These are phyloP conservation scores for Epicoccum sorghinum DNA, from an alignment of 2,329 filamentous ascomycete species.

Conservation along the genomic window DNA sequence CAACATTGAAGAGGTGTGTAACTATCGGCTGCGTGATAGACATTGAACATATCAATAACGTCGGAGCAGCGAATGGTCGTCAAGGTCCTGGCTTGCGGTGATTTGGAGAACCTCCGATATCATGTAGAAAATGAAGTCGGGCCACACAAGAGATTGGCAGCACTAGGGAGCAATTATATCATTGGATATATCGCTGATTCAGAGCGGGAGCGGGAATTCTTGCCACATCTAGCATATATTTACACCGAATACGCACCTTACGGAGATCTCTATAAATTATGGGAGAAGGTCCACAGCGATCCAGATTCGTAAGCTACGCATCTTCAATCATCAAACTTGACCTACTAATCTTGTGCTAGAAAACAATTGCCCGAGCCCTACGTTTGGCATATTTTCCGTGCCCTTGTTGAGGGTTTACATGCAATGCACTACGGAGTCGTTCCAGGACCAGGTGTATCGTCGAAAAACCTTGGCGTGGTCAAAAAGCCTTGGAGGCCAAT, in stretches of 20 bases:
- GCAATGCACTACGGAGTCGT: not conserved
- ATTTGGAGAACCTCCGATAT: not conserved
- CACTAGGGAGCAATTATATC: not conserved
- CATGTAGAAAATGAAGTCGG: not conserved
- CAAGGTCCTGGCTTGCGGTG: not conserved
- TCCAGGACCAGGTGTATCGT: no score
- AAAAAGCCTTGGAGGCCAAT: not conserved
- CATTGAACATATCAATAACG: not conserved
- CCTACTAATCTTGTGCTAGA: not conserved
- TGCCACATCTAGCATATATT: not conserved
- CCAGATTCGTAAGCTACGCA: no score
- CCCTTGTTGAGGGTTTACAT: not conserved
- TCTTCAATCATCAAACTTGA: not conserved
- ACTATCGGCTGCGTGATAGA: no score
- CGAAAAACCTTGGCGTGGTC: not conserved
- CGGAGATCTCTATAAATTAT: no score
- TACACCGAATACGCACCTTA: not conserved
- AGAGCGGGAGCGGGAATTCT: not conserved
- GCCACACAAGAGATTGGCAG: not conserved
- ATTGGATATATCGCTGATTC: not conserved
- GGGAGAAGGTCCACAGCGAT: no score
- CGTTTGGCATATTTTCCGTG: not conserved
- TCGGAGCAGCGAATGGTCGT: not conserved
- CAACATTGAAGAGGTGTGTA: no score
- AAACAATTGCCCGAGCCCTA: not conserved